Conservation (phyloP, 441 rosid species). For the Gossypium schwendimanii region DNA sequence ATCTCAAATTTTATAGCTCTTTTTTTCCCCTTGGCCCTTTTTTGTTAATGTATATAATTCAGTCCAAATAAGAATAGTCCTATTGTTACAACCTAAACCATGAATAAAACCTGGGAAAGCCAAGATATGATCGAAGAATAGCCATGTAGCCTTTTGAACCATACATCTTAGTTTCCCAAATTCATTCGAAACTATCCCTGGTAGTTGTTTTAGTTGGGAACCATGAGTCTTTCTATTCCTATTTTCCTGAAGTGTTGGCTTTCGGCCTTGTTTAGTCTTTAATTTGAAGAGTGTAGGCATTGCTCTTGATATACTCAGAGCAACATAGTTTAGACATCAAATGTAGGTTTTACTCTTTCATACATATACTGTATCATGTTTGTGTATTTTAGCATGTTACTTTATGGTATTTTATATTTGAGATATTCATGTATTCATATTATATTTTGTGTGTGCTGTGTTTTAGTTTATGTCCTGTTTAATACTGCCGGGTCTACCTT, state of each 20-base stretch:
- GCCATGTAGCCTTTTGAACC: neutral
- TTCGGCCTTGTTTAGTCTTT: neutral
- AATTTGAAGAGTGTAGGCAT: neutral
- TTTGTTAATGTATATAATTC: neutral
- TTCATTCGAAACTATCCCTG: neutral
- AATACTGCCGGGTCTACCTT: neutral
- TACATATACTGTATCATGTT: neutral
- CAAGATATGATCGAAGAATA: neutral
- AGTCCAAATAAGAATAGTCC: neutral
- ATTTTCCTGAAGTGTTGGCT: neutral
- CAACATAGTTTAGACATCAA: neutral
- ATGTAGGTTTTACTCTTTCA: neutral
- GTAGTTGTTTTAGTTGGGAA: neutral
- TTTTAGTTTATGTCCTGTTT: neutral
- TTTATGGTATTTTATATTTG: neutral
- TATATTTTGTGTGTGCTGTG: neutral
- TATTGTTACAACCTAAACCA: neutral
- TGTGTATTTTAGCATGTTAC: neutral
- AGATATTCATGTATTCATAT: neutral
- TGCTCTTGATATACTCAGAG: neutral
- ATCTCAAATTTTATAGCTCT: neutral
- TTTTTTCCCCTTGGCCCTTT: neutral
- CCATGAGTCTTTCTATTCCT: neutral
- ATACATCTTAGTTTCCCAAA: neutral
- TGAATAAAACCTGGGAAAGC: neutral